Conservation (phyloP, 2,329 filamentous ascomycete genomes). For the Fusarium sp. region DNA sequence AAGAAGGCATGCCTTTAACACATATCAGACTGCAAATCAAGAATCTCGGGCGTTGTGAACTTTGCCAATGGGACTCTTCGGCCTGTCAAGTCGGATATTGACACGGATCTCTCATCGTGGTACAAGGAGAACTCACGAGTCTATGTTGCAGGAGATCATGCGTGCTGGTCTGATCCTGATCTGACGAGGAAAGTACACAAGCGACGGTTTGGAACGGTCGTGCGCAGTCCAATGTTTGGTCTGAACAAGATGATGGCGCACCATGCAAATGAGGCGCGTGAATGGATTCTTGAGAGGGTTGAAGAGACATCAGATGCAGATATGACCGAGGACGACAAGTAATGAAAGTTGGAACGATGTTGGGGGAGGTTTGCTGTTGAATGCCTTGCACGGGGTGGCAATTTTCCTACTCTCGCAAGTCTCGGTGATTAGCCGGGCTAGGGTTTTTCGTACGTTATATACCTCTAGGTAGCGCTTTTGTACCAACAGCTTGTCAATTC, state of each 20-base stretch:
- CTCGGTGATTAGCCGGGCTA: conserved; percentile 4
- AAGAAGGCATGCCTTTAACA: conserved; percentile 30
- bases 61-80: conserved; percentile 86
- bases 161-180: conserved; percentile 79
- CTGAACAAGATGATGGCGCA: conserved; percentile 71
- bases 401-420: conserved; percentile 1
- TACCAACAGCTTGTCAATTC: not conserved
- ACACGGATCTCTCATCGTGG: conserved; percentile 82
- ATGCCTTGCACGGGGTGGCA: not conserved
- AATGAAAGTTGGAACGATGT: conserved; percentile 23
- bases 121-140: conserved; percentile 87
- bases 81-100: conserved; percentile 83
- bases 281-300: conserved; percentile 65
- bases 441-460: conserved; percentile 17
- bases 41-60: conserved; percentile 80
- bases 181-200: conserved; percentile 72
- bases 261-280: conserved; percentile 66
- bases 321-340: conserved; percentile 66
- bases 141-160: conserved; percentile 82
- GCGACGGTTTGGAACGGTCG: conserved; percentile 72
- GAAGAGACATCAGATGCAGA: conserved; percentile 57
- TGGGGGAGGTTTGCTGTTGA: conserved; percentile 3
- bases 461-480: conserved; percentile 6
- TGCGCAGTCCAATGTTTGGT: conserved; percentile 64
- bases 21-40: conserved; percentile 72